Conservation (phyloP, 805 yeast genomes). For the Dipodascopsis uninucleata region DNA sequence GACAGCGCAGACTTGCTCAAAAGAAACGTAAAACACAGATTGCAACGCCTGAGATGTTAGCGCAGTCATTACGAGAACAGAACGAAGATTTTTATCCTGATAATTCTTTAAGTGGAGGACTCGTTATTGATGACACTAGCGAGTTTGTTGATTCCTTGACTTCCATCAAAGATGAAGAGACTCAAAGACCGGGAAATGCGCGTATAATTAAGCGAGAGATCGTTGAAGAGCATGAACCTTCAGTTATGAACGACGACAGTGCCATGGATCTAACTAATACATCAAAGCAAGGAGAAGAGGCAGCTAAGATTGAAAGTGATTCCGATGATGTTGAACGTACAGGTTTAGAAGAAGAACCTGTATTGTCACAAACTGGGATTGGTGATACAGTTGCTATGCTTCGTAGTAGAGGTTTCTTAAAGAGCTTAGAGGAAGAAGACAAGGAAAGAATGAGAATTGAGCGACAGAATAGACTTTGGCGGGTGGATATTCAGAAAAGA, state of each 20-base stretch:
- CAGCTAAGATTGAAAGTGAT: slow-evolving; percentile 18
- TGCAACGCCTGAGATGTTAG: slow-evolving; percentile 30
- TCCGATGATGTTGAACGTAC: slow-evolving; percentile 17
- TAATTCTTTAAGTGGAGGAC: slow-evolving; percentile 29
- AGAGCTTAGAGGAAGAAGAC: slow-evolving; percentile 29
- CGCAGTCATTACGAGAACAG: slow-evolving; percentile 33
- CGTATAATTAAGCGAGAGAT: neutral
- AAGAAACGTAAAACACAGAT: slow-evolving; percentile 25
- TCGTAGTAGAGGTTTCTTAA: slow-evolving; percentile 33
- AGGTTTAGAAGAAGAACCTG: slow-evolving; percentile 28
- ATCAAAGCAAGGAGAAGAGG: neutral
- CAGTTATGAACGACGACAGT: slow-evolving; percentile 11
- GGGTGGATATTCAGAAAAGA: slow-evolving; percentile 26
- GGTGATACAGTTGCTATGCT: slow-evolving; percentile 40
- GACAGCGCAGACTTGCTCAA: slow-evolving; percentile 36
- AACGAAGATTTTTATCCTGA: slow-evolving; percentile 30
- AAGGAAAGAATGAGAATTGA: slow-evolving; percentile 24
- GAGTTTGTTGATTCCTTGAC: slow-evolving; percentile 32
- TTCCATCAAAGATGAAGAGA: slow-evolving; percentile 15
- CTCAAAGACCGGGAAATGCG: slow-evolving; percentile 5
- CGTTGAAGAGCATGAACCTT: slow-evolving; percentile 13
- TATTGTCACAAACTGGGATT: slow-evolving; percentile 35
- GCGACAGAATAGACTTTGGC: slow-evolving; percentile 29
- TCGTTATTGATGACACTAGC: slow-evolving; percentile 44
- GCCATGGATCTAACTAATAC: neutral